These are phyloP conservation scores for Fusarium sp. DNA, from an alignment of 2,329 filamentous ascomycete species.

Conservation along the genomic window DNA sequence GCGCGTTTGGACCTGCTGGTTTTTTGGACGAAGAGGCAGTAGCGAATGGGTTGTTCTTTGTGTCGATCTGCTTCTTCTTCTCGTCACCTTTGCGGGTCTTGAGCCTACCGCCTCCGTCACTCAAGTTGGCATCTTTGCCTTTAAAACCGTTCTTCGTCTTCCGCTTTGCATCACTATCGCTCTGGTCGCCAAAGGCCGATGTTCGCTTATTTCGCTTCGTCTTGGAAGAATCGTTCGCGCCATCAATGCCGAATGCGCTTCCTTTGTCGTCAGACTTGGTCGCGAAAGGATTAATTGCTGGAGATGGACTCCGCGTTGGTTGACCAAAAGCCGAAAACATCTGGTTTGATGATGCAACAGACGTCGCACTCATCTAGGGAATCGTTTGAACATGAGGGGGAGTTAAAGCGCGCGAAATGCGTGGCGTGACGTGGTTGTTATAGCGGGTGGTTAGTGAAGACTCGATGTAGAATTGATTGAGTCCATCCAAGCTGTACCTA, in stretches of 20 bases:
- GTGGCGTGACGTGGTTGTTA: conserved; percentile 19
- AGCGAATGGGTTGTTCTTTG: conserved; percentile 34
- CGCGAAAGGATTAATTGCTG: conserved; percentile 53
- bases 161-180: conserved; percentile 45
- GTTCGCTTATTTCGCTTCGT: conserved; percentile 45
- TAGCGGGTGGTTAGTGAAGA: conserved; percentile 17
- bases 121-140: conserved; percentile 42
- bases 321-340: conserved; percentile 54
- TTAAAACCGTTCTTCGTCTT: conserved; percentile 46
- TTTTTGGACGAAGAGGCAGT: conserved; percentile 28
- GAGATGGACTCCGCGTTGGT: conserved; percentile 51
- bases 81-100: conserved; percentile 42
- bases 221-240: conserved; percentile 45
- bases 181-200: conserved; percentile 43
- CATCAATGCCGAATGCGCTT: conserved; percentile 50
- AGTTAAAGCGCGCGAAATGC: conserved; percentile 30
- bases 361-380: conserved; percentile 53
- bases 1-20: conserved; percentile 20
- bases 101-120: conserved; percentile 42
- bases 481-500: conserved; percentile 28
- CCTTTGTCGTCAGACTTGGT: conserved; percentile 35
- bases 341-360: conserved; percentile 55
- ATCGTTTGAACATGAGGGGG: conserved; percentile 50
- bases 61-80: conserved; percentile 42
- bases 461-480: conserved; percentile 36